A percentile compares a stretch with the other conserved stretches of the same genome.
Evolutionary conservation across 306 rosid genomes (phyloP).

Genomic region (Glycine tomentella): DNA sequence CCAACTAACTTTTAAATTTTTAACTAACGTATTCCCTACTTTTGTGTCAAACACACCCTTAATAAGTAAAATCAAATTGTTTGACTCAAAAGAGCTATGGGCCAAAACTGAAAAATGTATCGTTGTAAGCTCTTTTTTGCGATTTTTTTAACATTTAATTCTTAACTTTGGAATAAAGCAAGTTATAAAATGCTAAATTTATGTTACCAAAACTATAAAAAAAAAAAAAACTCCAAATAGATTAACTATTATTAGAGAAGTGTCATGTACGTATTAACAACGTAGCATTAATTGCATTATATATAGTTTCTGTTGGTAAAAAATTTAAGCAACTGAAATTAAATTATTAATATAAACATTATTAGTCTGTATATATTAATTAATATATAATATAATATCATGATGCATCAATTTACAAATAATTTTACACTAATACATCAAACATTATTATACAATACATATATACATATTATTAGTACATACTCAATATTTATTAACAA

Average conservation of each 20-base stretch:
- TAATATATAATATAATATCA: too few species aligned
- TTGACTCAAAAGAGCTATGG: constrained; percentile 1
- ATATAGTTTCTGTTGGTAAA: background rate
- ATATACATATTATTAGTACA: background rate
- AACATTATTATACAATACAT: background rate
- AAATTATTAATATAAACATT: background rate
- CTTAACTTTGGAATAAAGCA: background rate
- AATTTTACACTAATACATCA: background rate
- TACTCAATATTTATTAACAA: background rate
- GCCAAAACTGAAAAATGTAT: background rate
- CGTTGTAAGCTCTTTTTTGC: background rate
- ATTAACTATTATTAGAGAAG: background rate
- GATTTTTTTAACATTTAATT: background rate
- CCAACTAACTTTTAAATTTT: constrained; percentile 4
- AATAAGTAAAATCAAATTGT: constrained; percentile 6
- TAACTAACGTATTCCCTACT: background rate
- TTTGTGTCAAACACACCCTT: background rate
- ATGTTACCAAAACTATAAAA: background rate
- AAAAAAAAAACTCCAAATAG: background rate
- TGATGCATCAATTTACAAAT: too few species aligned
- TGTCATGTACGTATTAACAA: background rate
- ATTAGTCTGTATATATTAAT: background rate
- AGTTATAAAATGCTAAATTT: background rate
- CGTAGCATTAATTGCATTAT: background rate
- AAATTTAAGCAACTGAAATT: background rate